Conservation (phyloP, 2,329 filamentous ascomycete genomes). For the Penicillium verrucosum region DNA sequence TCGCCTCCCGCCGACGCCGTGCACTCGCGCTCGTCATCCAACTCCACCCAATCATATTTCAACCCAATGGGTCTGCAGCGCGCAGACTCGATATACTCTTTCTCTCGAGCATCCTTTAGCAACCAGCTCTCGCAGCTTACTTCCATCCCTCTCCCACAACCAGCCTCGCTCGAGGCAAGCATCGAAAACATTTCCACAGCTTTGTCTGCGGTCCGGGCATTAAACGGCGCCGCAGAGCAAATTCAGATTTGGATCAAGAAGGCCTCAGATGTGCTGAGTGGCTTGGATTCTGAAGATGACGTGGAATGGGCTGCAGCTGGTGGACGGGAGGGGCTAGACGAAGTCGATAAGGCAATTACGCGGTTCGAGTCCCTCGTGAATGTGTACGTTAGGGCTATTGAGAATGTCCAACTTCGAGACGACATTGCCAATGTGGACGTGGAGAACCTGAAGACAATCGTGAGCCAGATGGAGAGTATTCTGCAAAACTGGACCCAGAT, state of each 20-base stretch:
- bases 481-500: constrained; percentile 81
- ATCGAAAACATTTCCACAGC: constrained; percentile 83
- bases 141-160: constrained; percentile 82
- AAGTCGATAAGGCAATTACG: constrained; percentile 66
- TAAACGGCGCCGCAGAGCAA: constrained; percentile 85
- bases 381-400: constrained; percentile 91
- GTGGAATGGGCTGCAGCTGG: constrained; percentile 94
- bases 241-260: constrained; percentile 93
- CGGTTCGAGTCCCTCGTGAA: constrained; percentile 87
- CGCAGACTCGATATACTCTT: constrained; percentile 85
- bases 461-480: constrained; percentile 85
- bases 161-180: constrained; percentile 74
- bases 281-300: constrained; percentile 91
- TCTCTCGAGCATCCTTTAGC: constrained; percentile 87
- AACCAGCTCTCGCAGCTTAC: constrained; percentile 91
- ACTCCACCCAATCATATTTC: constrained; percentile 43
- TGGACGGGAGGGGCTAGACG: constrained; percentile 56
- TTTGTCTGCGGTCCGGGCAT: constrained; percentile 74
- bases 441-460: constrained; percentile 69
- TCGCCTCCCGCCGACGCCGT: constrained; percentile 20
- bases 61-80: constrained; percentile 53
- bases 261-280: constrained; percentile 81
- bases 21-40: constrained; percentile 30
- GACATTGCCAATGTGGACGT: constrained; percentile 72
- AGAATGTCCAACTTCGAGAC: constrained; percentile 73